phyloP scores from a whole-genome alignment of 2,329 filamentous ascomycete genomes.

The Colletotrichum tamarilloi region DNA sequence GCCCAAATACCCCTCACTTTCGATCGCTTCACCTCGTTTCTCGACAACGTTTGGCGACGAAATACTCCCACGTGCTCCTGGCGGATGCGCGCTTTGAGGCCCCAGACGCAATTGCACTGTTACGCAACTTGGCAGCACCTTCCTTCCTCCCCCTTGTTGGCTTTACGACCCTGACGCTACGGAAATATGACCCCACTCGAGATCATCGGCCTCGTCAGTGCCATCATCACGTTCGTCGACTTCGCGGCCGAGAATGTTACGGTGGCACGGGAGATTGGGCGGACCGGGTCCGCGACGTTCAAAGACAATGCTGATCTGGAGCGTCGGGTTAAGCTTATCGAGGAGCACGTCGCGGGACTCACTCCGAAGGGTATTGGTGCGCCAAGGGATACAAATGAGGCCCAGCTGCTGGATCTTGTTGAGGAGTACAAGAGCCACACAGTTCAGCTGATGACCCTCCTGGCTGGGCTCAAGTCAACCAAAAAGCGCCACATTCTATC shows the following conservation, averaged over 20 bases:
- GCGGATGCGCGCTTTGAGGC: rapidly evolving
- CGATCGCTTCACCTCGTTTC: not conserved
- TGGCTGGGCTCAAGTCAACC: not conserved
- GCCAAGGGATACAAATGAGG: not conserved
- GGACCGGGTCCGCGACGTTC: not conserved
- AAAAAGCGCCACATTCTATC: not conserved
- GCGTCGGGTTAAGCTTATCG: not conserved
- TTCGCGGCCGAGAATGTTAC: slow-evolving; percentile 10
- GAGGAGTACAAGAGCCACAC: not conserved
- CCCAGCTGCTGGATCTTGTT: not conserved
- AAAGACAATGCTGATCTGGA: not conserved
- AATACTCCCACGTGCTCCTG: rapidly evolving
- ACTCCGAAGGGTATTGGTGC: not conserved
- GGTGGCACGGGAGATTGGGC: not conserved
- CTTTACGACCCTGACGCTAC: not conserved
- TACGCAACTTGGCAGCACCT: no score
- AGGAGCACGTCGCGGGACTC: not conserved
- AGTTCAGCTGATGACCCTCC: not conserved
- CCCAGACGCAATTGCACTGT: rapidly evolving
- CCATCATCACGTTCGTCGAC: slow-evolving; percentile 9
- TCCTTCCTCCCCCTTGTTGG: no score
- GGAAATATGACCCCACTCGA: not conserved
- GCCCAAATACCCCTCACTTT: not conserved
- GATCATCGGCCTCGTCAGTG: slow-evolving; percentile 13
- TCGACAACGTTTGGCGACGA: not conserved